Evolutionary conservation across 345 rosid species (phyloP), one percentile per base, ranked within the genome.

Genomic region (Sisymbrium irio): DNA sequence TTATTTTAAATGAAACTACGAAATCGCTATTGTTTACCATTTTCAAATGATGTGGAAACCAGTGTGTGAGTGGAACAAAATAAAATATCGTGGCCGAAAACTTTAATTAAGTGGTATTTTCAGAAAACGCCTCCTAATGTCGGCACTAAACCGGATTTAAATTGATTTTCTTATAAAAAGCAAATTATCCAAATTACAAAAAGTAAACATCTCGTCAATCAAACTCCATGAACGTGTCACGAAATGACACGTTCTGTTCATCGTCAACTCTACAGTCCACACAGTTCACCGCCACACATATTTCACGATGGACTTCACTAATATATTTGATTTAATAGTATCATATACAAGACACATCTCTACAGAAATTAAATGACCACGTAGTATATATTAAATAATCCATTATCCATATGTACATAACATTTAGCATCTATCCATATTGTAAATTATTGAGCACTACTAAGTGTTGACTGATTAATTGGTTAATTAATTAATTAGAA

Each of bases 161-260:
- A 61, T 2, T 13, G 65, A 40, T 20, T 22, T 19, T 7, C 2
- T 8, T 15, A 3, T 17, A 6, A 9, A 58, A 58, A 20, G 6
- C 18, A 8, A n/a, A n/a, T 12, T 9, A 9, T 41, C 8, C n/a
- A n/a, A n/a, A n/a, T n/a, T 28, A 13, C 8, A 35, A 22, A 58
- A 49, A 60, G 67, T 27, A 60, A 71, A 61, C 35, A 62, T 61
- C 32, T 61, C 42, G 62, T 72, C 69, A 62, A 42, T 53, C 70
- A 72, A 62, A 30, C 55, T 5, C 55, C 63, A 72, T 51, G 69
- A 56, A 63, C 77, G 37, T 54, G 69, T 54, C 75, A 27, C 42
- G 11, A 49, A 49, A 30, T 62, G 37, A 9, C 17, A 12, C 41
- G 40, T 53, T n/a, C 62, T 28, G 30, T 62, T 71, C 13, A 7